Base-by-base conservation (phyloP, 2,329 filamentous ascomycete genomes). In the Mariannaea sp. region DNA sequence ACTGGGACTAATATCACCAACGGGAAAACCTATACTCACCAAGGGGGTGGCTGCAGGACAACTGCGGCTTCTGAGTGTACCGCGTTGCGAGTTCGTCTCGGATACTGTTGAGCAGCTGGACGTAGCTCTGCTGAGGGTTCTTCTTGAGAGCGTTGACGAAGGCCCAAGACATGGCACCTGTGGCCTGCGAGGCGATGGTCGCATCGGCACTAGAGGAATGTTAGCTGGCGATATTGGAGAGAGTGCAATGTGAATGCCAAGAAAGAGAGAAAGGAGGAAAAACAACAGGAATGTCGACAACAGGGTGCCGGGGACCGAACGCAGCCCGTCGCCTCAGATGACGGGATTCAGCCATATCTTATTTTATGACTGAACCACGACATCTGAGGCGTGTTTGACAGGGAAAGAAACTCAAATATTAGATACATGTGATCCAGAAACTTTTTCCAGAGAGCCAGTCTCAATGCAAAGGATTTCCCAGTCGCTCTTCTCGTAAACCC, bases 101-200 rank as follows among this genome's bases (percentile, higher is more conserved):
- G 67, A 99, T 96, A 73, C 88, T 96, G 80, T 97, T 97, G 65
- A 99, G 82, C 57, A 99, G 78, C 77, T 97, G 89, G 45, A 99
- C 92, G 69, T 99, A 99, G 77, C 92, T 97, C 78, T 99, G 94
- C 69, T 97, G 92, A 0, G 93, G 92, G 71, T 97, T 96, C 82
- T 96, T 96, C 78, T 91, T 93, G 62, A 99, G 82, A 36, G 92
- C 88, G 5, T 81, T 88, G 71, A 99, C 92, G 71, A 99, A 99
- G 8, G 94, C 94, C 86, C 90, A 97, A 1, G 92, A 96, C 94
- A 99, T 97, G 69, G 94, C 94, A 46, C 94, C 94, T 0, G 94
- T 97, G 22, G 94, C 93, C 74, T 97, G 84, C 45, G 92, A 88
- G 29, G 82, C 85, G 65, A 97, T 97, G 16, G 86, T 89, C n/a